Conservation (phyloP, 805 yeast species). For the Clavispora santaluciae region DNA sequence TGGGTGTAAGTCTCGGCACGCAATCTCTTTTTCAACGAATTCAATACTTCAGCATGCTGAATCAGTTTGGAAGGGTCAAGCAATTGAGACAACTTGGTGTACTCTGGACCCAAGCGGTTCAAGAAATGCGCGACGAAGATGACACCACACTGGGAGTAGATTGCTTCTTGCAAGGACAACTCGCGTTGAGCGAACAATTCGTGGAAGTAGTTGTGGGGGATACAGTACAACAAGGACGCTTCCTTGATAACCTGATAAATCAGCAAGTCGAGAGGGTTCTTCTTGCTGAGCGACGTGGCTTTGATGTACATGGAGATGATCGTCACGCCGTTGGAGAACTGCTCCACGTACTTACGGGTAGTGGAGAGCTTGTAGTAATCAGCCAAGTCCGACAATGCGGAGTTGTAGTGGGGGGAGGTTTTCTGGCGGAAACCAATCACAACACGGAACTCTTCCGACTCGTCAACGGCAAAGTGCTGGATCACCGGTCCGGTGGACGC, state of each 20-base stretch:
- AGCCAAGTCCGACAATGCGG: constrained; percentile 81
- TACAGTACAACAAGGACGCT: constrained; percentile 85
- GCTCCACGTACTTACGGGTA: constrained; percentile 90
- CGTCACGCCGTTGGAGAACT: constrained; percentile 84
- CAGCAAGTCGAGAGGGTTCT: constrained; percentile 62
- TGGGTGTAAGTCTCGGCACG: constrained; percentile 92
- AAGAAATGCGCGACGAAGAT: constrained; percentile 91
- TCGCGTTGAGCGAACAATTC: constrained; percentile 66
- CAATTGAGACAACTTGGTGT: constrained; percentile 59
- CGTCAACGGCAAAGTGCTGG: constrained; percentile 76
- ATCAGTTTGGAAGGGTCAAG: constrained; percentile 58
- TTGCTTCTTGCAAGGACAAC: constrained; percentile 88
- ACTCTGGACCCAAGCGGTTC: constrained; percentile 91
- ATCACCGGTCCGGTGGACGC: constrained; percentile 88
- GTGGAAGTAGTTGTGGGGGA: constrained; percentile 82
- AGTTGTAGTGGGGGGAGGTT: constrained; percentile 79
- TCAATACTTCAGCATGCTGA: constrained; percentile 70
- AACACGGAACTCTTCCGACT: constrained; percentile 78
- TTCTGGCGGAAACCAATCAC: constrained; percentile 84
- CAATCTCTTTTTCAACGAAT: constrained; percentile 78
- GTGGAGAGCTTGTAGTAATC: constrained; percentile 82
- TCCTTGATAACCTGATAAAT: constrained; percentile 89
- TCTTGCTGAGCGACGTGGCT: constrained; percentile 13
- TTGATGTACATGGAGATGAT: constrained; percentile 82
- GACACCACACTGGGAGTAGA: constrained; percentile 90